Conservation (phyloP, 2,329 filamentous ascomycete species). For the Talaromyces sp. region DNA sequence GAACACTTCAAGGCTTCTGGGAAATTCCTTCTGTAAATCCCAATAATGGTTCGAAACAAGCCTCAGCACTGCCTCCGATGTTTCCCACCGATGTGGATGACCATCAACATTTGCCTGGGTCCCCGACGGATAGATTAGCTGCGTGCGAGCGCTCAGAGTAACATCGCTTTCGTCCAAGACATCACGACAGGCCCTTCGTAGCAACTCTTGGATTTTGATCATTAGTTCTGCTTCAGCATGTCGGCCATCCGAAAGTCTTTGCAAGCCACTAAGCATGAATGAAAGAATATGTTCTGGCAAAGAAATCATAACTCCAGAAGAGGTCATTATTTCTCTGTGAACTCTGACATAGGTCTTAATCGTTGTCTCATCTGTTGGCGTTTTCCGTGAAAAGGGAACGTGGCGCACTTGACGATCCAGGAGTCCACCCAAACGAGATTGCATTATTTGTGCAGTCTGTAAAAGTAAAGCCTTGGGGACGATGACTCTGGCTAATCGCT, state of each 20-base stretch:
- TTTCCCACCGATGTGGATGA: not conserved
- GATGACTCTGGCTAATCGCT: conserved; percentile 51
- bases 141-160: not conserved
- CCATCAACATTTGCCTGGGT: not conserved
- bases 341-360: conserved; percentile 33
- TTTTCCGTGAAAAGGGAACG: conserved; percentile 55
- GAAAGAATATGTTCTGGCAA: conserved; percentile 63
- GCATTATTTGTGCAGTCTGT: conserved; percentile 57
- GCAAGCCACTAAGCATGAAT: conserved; percentile 58
- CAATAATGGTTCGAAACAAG: not conserved
- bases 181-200: not conserved
- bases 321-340: conserved; percentile 41
- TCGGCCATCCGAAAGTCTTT: conserved; percentile 42
- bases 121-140: not conserved
- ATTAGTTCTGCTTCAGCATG: not conserved
- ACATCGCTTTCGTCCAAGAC: not conserved
- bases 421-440: conserved; percentile 52
- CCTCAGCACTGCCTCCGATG: not conserved
- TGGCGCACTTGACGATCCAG: conserved; percentile 51
- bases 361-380: conserved; percentile 27
- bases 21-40: not conserved
- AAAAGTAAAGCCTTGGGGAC: conserved; percentile 58
- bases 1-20: not conserved
- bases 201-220: not conserved
- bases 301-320: conserved; percentile 53